Evolutionary conservation across 2,329 filamentous ascomycete species (phyloP).

Genomic region (Penicillium aurantiogriseum): DNA sequence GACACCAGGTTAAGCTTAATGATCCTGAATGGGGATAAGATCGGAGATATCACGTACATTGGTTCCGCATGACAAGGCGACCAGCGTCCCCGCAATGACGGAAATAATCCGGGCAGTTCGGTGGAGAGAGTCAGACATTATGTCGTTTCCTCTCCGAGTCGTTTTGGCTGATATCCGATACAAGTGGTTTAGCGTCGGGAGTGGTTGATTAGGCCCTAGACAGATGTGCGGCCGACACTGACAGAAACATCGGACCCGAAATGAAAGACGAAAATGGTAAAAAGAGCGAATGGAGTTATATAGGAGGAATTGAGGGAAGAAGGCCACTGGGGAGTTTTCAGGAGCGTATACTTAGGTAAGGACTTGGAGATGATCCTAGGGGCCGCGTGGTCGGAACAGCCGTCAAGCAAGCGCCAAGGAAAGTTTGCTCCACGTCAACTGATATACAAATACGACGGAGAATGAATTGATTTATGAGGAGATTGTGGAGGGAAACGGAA

Average conservation of each 20-base stretch:
- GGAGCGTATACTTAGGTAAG: conserved; percentile 7
- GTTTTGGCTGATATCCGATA: neutral
- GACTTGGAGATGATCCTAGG: conserved; percentile 2
- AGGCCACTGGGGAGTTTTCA: neutral
- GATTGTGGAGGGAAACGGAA: neutral
- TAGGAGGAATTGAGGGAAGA: neutral
- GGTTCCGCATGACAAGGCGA: conserved; percentile 86
- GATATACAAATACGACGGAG: neutral
- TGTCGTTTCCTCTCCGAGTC: conserved; percentile 7
- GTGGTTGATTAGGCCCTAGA: conserved; percentile 8
- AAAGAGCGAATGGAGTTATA: conserved; percentile 6
- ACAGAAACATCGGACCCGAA: conserved; percentile 3
- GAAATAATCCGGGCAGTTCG: conserved; percentile 68
- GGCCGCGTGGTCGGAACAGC: conserved; percentile 7
- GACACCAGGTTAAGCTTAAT: conserved; percentile 26
- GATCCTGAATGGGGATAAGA: neutral
- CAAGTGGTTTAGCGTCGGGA: neutral
- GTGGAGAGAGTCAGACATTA: conserved; percentile 29
- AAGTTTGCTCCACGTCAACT: conserved; percentile 5
- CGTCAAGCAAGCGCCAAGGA: conserved; percentile 3
- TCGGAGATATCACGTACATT: conserved; percentile 59
- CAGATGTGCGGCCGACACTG: neutral
- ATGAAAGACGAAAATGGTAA: neutral
- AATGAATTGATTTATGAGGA: neutral
- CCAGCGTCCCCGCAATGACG: conserved; percentile 78